Evolutionary conservation across 1,139 yeast genomes (phyloP).

Genomic region (Yamadazyma songkhlaensis): DNA sequence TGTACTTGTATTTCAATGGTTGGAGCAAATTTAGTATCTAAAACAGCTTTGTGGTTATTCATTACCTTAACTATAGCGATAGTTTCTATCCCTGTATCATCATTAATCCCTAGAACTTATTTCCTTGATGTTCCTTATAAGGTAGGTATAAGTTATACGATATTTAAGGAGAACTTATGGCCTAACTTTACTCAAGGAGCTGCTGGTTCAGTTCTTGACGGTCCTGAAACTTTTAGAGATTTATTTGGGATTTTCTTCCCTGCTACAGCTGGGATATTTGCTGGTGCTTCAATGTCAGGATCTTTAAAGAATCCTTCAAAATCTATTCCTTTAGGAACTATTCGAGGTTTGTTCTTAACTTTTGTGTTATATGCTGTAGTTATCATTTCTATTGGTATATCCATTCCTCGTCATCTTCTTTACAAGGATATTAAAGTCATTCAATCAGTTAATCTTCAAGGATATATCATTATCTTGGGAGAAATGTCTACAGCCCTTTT

Average conservation of each 20-base stretch:
- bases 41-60: constrained; percentile 77
- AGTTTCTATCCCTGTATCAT: constrained; percentile 77
- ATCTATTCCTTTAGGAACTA: constrained; percentile 87
- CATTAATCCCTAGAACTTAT: constrained; percentile 58
- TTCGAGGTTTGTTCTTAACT: constrained; percentile 75
- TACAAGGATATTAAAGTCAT: constrained; percentile 78
- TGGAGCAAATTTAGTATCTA: constrained; percentile 81
- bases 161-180: constrained; percentile 60
- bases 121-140: constrained; percentile 50
- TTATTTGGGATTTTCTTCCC: constrained; percentile 95
- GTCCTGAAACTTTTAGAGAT: constrained; percentile 71
- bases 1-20: constrained; percentile 80
- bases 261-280: constrained; percentile 96
- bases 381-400: constrained; percentile 71
- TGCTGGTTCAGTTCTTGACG: constrained; percentile 74
- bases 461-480: constrained; percentile 75
- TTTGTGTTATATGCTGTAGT: constrained; percentile 73
- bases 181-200: constrained; percentile 88
- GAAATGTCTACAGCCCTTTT: constrained; percentile 87
- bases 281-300: constrained; percentile 99
- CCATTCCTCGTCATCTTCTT: constrained; percentile 76
- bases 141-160: constrained; percentile 71
- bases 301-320: constrained; percentile 80
- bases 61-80: constrained; percentile 69
- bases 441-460: constrained; percentile 72